Conservation (phyloP, 1,284 basidiomycete species). For the Ganoderma meredithae region DNA sequence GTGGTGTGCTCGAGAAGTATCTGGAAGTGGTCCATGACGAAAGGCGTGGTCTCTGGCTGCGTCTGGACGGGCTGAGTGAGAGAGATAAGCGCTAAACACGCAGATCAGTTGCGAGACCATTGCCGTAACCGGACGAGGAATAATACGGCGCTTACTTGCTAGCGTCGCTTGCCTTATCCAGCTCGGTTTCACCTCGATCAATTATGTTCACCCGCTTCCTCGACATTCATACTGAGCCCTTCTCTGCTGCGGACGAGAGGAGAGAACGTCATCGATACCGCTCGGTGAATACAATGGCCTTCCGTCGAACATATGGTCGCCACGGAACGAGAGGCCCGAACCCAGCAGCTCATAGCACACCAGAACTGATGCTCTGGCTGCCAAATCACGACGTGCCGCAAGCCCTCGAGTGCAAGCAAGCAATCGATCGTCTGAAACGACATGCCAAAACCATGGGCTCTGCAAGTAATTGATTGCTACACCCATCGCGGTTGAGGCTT, state of each 20-base stretch:
- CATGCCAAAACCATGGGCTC: neutral
- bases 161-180: neutral
- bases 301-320: neutral
- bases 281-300: neutral
- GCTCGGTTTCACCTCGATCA: neutral
- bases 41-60: neutral
- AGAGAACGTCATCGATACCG: neutral
- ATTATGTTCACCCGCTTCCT: neutral
- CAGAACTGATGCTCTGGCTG: neutral
- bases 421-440: neutral
- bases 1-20: neutral
- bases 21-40: neutral
- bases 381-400: neutral
- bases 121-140: slow-evolving; percentile 16
- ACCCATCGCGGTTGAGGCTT: neutral
- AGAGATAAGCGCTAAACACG: slow-evolving; percentile 22
- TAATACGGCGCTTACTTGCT: slow-evolving; percentile 5
- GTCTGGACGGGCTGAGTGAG: neutral
- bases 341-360: neutral
- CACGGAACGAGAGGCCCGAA: neutral
- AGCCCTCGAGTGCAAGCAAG: neutral
- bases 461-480: neutral
- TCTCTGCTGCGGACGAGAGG: slow-evolving; percentile 14
- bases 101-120: slow-evolving; percentile 14
- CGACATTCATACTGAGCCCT: neutral